Conservation (phyloP, 108 stramenopile genomes). For the Fistulifera pelliculosa region DNA sequence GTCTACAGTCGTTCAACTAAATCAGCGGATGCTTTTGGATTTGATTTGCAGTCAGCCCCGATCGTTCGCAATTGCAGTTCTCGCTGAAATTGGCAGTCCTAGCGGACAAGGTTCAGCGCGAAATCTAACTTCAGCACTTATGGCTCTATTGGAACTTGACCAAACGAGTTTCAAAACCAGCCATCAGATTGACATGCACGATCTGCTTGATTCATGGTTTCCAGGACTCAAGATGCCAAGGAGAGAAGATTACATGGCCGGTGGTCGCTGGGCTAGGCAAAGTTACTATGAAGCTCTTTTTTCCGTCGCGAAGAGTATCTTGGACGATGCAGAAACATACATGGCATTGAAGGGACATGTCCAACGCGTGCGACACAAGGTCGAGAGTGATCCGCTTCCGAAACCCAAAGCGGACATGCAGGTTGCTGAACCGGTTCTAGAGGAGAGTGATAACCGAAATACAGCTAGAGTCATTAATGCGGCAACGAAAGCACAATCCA, state of each 20-base stretch:
- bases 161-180: slow-evolving; percentile 68
- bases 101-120: slow-evolving; percentile 63
- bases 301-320: slow-evolving; percentile 55
- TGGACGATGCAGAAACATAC: slow-evolving; percentile 80
- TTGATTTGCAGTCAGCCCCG: slow-evolving; percentile 80
- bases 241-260: slow-evolving; percentile 82
- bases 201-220: slow-evolving; percentile 78
- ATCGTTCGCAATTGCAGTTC: slow-evolving; percentile 73
- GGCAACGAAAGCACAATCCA: slow-evolving; percentile 26
- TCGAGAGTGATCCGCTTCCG: slow-evolving; percentile 68
- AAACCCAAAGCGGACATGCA: slow-evolving; percentile 24
- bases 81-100: slow-evolving; percentile 78
- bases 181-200: slow-evolving; percentile 71
- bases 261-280: slow-evolving; percentile 83
- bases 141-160: slow-evolving; percentile 79
- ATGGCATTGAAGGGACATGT: slow-evolving; percentile 69
- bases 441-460: neutral
- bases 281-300: slow-evolving; percentile 85
- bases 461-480: neutral
- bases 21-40: slow-evolving; percentile 86
- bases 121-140: slow-evolving; percentile 57
- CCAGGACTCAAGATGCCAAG: slow-evolving; percentile 73
- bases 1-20: slow-evolving; percentile 84
- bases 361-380: slow-evolving; percentile 62
- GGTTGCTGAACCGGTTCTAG: neutral